Evolutionary conservation across 768 basidiomycete genomes (phyloP).

Genomic region (Termitomyces sp.): DNA sequence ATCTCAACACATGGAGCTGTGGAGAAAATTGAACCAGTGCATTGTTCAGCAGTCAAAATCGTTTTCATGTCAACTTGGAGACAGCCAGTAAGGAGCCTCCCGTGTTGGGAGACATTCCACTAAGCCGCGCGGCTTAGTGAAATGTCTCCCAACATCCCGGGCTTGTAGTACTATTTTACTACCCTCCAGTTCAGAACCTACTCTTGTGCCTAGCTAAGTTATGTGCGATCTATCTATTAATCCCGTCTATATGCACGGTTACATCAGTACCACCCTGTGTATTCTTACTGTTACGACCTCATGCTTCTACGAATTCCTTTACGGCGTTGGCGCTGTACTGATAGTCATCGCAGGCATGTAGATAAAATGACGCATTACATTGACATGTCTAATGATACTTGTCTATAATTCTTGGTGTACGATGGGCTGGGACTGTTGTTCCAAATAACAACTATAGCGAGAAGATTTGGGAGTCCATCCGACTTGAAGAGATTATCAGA

Average conservation of each 20-base stretch:
- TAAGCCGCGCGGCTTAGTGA: too few relatives aligned
- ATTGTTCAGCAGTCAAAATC: too few relatives aligned
- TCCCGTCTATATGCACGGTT: neutral
- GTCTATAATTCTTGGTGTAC: conserved; percentile 1
- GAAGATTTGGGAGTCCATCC: conserved; percentile 28
- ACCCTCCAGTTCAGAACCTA: too few relatives aligned
- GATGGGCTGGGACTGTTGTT: neutral
- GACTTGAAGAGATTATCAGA: conserved; percentile 15
- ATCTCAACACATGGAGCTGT: neutral
- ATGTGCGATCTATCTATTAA: neutral
- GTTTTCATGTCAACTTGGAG: neutral
- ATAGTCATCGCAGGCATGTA: neutral
- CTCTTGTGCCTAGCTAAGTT: neutral
- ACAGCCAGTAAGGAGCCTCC: neutral
- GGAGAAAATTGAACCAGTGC: neutral
- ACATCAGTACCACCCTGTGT: neutral
- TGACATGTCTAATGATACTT: neutral
- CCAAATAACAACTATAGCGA: conserved; percentile 29
- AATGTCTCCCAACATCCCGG: too few relatives aligned
- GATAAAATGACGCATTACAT: neutral
- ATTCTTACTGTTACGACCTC: neutral
- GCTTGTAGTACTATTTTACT: neutral
- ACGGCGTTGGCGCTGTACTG: neutral
- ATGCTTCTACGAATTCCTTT: too few relatives aligned
- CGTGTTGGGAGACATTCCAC: too few relatives aligned